Evolutionary conservation across 345 rosid genomes (phyloP), one percentile per base, ranked within the genome.

Genomic region (Salix purpurea): DNA sequence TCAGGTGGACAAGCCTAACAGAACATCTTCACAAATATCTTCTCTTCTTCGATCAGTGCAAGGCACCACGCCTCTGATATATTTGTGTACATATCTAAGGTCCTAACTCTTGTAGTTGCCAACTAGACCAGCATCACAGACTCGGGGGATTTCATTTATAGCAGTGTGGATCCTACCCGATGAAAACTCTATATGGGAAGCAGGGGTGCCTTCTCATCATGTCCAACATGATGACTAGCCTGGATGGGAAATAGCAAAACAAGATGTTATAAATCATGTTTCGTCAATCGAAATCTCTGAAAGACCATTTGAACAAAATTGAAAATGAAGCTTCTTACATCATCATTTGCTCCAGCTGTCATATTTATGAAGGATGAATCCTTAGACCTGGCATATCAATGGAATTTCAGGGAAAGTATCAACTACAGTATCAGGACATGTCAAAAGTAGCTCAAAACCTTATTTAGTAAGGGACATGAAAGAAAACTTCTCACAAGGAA

Each of bases 341-440:
- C 99, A 78, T 90, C 97, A 74, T 93, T 91, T 79, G 99, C 97
- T 78, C 96, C 97, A 26, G 97, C 97, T 70, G 99, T 82, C 90
- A 95, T 91, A 78, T 95, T 85, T 79, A 95, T 81, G 83, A 95
- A 56, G 26, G 26, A 91, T 65, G 96, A 79, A 34, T 91, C 97
- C 80, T 91, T 93, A 66, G 92, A 88, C 90, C 99, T 95, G 90
- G 26, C 61, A 56, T 56, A 21, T 56, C 61, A 56, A 56, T 23
- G 23, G 61, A 56, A n/a, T 56, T n/a, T n/a, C 61, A 9, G 26
- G 1, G 10, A 56, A 56, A 21, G n/a, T 56, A n/a, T 56, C 61
- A 72, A 75, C 69, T 42, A 66, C 34, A 56, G 3, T 21, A 16
- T 14, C 42, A 21, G 30, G 14, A 48, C 46, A 34, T 21, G 26